Evolutionary conservation across 2,329 filamentous ascomycete species (phyloP).

Genomic region (Alternaria solani): DNA sequence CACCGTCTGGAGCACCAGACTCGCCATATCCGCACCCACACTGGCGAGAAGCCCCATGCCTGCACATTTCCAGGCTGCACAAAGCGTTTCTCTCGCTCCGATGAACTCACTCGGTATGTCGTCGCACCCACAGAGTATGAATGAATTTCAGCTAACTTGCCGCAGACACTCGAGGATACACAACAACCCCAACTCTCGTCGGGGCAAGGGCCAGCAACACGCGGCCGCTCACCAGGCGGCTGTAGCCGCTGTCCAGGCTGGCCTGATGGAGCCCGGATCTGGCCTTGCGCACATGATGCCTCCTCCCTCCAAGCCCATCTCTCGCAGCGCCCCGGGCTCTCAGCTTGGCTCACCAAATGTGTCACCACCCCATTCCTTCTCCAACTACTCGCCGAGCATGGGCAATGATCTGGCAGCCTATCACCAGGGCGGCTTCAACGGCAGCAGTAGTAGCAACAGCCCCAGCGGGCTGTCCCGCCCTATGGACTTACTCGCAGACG

Average conservation of each 20-base stretch:
- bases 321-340: conserved; percentile 87
- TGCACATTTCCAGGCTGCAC: conserved; percentile 96
- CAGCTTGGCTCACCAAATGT: conserved; percentile 92
- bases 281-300: conserved; percentile 75
- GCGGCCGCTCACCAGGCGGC: conserved; percentile 66
- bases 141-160: conserved; percentile 17
- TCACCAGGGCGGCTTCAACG: conserved; percentile 42
- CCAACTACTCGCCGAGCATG: conserved; percentile 66
- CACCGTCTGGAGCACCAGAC: conserved; percentile 96
- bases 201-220: conserved; percentile 81
- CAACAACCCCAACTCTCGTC: conserved; percentile 96
- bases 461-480: conserved; percentile 62
- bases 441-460: conserved; percentile 50
- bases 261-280: conserved; percentile 60
- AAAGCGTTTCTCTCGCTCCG: conserved; percentile 95
- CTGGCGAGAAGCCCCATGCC: conserved; percentile 96
- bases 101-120: conserved; percentile 76
- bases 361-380: conserved; percentile 89
- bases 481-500: conserved; percentile 74
- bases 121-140: neutral
- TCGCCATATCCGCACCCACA: conserved; percentile 93
- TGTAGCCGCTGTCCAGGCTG: conserved; percentile 60
- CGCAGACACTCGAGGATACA: conserved; percentile 92
- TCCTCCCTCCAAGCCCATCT: conserved; percentile 74
- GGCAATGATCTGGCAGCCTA: conserved; percentile 67